Conservation (phyloP, 1,284 basidiomycete species). For the Heterobasidion annosum region DNA sequence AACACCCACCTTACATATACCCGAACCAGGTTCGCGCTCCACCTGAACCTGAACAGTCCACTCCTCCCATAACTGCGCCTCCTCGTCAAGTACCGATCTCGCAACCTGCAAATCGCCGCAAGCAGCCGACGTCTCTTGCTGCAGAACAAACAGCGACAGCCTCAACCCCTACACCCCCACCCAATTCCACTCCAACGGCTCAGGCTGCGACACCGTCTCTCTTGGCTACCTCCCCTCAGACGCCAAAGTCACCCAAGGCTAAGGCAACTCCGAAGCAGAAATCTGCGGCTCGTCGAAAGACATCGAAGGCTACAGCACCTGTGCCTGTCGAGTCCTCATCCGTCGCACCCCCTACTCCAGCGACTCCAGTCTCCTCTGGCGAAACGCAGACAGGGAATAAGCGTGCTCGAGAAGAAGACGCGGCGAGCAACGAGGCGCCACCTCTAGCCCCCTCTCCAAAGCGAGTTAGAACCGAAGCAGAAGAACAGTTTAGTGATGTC, state of each 20-base stretch:
- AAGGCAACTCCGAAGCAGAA: constrained; percentile 33
- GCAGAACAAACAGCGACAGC: constrained; percentile 3
- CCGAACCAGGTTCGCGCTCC: background rate
- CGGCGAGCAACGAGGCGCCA: constrained; percentile 21
- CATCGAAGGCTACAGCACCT: constrained; percentile 18
- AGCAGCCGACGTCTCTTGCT: background rate
- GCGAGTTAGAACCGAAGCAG: constrained; percentile 61
- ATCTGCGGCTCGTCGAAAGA: constrained; percentile 21
- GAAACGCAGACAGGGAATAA: constrained; percentile 31
- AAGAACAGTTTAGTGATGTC: constrained; percentile 44
- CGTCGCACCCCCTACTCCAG: constrained; percentile 19
- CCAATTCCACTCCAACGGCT: constrained; percentile 43
- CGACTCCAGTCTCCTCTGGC: constrained; percentile 22
- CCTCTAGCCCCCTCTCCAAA: constrained; percentile 61
- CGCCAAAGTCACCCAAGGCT: constrained; percentile 26
- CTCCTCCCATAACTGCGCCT: background rate
- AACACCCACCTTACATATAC: no score
- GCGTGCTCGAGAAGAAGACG: constrained; percentile 55
- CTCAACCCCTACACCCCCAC: constrained; percentile 29
- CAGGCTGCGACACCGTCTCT: constrained; percentile 40
- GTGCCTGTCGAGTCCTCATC: constrained; percentile 15
- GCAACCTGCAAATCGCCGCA: constrained; percentile 4
- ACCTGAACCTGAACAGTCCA: background rate
- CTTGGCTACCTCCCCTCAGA: constrained; percentile 34
- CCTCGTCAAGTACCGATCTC: constrained; percentile 1